These are phyloP conservation scores for Triticum monococcum DNA, from an alignment of 176 grass and related monocot genomes.

Conservation along the genomic window DNA sequence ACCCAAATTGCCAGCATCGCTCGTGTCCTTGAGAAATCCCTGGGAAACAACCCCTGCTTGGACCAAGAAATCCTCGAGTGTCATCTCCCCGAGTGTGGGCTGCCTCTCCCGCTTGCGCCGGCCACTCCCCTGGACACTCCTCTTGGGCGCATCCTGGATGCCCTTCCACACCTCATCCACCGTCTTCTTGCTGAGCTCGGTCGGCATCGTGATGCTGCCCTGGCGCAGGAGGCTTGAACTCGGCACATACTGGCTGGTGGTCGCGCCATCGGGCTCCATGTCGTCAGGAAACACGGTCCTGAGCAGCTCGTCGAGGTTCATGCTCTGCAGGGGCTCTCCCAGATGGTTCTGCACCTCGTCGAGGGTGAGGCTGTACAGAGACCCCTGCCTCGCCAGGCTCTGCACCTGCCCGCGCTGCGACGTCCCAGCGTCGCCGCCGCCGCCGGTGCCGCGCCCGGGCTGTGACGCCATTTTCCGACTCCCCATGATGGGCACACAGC, in stretches of 20 bases:
- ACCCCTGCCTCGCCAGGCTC: conserved; percentile 69
- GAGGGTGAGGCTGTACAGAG: conserved; percentile 80
- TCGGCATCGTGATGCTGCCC: conserved; percentile 80
- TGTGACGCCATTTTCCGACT: conserved; percentile 71
- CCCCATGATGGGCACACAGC: conserved; percentile 59
- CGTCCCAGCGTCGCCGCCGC: not conserved
- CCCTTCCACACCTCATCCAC: conserved; percentile 95
- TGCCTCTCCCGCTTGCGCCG: conserved; percentile 41
- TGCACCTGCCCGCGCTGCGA: conserved; percentile 43
- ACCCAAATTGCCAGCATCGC: conserved; percentile 19
- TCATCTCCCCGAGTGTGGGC: conserved; percentile 81
- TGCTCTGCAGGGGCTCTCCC: conserved; percentile 72
- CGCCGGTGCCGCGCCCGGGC: not conserved
- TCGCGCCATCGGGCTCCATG: conserved; percentile 12
- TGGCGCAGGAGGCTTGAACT: conserved; percentile 51
- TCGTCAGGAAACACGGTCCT: conserved; percentile 71
- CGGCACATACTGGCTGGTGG: conserved; percentile 28
- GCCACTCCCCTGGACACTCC: not conserved
- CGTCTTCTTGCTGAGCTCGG: conserved; percentile 79
- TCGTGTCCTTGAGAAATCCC: conserved; percentile 43
- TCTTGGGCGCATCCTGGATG: conserved; percentile 52
- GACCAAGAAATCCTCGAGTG: conserved; percentile 86
- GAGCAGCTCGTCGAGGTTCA: conserved; percentile 96
- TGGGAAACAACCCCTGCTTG: conserved; percentile 82
- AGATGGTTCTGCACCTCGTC: conserved; percentile 89